Evolutionary conservation across 1,139 yeast species (phyloP), one percentile per base, ranked within the genome.

Genomic region (Diutina catenulata): DNA sequence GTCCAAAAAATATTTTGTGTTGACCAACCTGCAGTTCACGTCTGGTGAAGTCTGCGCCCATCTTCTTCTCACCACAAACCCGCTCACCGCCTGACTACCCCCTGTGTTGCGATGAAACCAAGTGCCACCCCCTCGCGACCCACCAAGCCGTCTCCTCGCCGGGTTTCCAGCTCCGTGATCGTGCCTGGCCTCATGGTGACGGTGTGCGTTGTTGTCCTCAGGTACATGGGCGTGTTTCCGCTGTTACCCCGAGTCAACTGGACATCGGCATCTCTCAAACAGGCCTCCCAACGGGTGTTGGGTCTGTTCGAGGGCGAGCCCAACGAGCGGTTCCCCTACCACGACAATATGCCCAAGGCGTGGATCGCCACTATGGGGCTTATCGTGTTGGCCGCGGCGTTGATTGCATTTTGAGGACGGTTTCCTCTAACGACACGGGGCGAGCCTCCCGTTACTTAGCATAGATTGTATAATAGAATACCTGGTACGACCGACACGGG

Each of bases 301-400:
- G 15, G 15, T 5, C 16, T 13, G 9, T 4, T 25, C 7, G 14
- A 16, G 5, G 28, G 28, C 8, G 25, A 31, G 7, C 35, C 35
- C 26, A 9, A 13, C 10, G 35, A 31, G n/a, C 25, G 35, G 16
- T 31, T 31, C 11, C n/a, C 35, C n/a, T 31, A 31, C 19, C 25
- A 20, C 10, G 24, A 31, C 11, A 31, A 31, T 14, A 31, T 31
- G 35, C 35, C 35, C n/a, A 10, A 5, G 18, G 25, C 25, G 10
- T 31, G 35, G 35, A 6, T n/a, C n/a, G 25, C 14, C 7, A 25
- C 21, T 18, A 21, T 20, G 11, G 35, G 35, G 11, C 14, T 21
- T 10, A 21, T 31, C 11, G n/a, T 31, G 25, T 24, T 20, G 18
- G 18, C 25, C 15, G 25, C 21, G 35, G 23, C 18, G 18, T 11